phyloP scores from a whole-genome alignment of 441 rosid genomes.

The Euphorbia celastroides region DNA sequence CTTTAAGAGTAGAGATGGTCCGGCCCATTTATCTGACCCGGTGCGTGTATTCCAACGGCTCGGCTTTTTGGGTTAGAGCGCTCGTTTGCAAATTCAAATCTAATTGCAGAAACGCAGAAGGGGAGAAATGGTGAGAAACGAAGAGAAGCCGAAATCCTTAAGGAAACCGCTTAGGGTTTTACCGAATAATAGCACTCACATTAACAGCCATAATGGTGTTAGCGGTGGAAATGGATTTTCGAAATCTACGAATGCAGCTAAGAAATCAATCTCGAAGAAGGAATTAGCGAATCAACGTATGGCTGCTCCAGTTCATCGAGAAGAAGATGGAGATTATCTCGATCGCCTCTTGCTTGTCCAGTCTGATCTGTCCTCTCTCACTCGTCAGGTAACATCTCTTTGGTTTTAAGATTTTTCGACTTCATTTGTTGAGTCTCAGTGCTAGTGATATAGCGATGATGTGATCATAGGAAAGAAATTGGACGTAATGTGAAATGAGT shows the following conservation, averaged over 20 bases:
- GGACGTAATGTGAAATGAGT: background rate
- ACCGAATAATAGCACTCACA: conserved; percentile 19
- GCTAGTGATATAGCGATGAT: background rate
- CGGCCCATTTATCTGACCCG: background rate
- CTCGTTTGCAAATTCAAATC: conserved; percentile 24
- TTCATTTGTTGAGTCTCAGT: background rate
- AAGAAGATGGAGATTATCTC: conserved; percentile 27
- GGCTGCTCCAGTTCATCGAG: background rate
- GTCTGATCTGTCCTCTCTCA: conserved; percentile 52
- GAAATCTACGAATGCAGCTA: conserved; percentile 20
- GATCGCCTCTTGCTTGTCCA: conserved; percentile 62
- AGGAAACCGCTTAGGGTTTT: conserved; percentile 24
- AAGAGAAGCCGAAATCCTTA: conserved; percentile 24
- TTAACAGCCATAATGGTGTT: background rate
- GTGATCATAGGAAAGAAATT: background rate
- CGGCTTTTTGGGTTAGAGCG: background rate
- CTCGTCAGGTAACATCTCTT: conserved; percentile 40
- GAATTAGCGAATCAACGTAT: background rate
- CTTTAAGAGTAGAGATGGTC: too few species aligned
- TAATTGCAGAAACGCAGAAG: background rate
- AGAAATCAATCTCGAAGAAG: conserved; percentile 19
- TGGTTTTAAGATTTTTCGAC: background rate
- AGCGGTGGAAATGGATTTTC: conserved; percentile 19
- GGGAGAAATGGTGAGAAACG: conserved; percentile 25
- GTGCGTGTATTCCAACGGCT: background rate